Percentiles rank a stretch among this genome's conserved stretches.
Conservation (phyloP, 352 stramenopile genomes). For the Globisporangium canariense region DNA sequence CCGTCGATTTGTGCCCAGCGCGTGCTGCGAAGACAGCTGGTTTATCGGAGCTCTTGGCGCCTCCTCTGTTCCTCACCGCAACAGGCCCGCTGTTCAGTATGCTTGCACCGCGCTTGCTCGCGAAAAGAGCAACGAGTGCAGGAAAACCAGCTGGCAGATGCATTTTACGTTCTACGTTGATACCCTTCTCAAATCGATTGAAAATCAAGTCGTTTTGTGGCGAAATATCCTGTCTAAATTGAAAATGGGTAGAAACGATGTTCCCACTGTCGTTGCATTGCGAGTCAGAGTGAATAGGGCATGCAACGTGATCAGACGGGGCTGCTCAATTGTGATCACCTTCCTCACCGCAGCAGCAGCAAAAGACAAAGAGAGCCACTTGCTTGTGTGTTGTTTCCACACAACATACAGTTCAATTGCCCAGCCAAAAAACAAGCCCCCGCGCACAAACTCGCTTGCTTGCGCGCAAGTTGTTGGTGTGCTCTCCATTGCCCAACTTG, state of each 20-base stretch:
- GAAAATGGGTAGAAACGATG: constrained; percentile 5
- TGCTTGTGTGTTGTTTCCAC: constrained; percentile 3
- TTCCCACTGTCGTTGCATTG: neutral
- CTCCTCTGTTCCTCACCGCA: neutral
- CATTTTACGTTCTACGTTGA: neutral
- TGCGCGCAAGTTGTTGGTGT: neutral
- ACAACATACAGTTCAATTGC: constrained; percentile 5
- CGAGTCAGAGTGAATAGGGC: neutral
- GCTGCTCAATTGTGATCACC: neutral
- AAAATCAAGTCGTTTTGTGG: no score
- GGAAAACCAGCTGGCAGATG: neutral
- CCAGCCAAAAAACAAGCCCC: neutral
- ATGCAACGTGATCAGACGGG: constrained; percentile 2
- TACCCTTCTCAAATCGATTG: neutral
- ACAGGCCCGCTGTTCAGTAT: neutral
- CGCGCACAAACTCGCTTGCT: neutral
- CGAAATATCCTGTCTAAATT: neutral
- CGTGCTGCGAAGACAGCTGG: neutral
- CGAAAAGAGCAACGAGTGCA: neutral
- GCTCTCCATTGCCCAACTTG: constrained; percentile 6
- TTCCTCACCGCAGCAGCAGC: neutral
- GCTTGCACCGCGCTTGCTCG: neutral
- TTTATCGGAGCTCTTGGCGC: neutral
- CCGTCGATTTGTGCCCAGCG: neutral
- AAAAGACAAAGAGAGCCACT: neutral